These are phyloP conservation scores for Claviceps digitariae DNA, from an alignment of 2,329 filamentous ascomycete species.

Conservation along the genomic window DNA sequence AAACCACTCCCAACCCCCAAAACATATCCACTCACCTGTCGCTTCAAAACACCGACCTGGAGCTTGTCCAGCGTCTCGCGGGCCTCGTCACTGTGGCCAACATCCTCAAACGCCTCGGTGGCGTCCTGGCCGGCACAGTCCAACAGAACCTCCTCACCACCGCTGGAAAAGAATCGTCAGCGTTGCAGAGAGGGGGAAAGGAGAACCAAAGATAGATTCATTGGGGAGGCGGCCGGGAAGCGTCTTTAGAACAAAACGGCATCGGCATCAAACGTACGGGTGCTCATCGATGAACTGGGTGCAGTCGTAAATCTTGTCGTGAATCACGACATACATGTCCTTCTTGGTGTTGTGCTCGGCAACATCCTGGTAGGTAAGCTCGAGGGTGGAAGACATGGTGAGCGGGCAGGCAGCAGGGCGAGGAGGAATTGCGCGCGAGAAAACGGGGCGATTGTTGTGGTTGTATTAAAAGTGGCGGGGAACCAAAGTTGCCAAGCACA, in stretches of 20 bases:
- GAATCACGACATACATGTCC: constrained; percentile 80
- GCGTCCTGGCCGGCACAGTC: constrained; percentile 93
- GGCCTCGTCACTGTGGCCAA: constrained; percentile 97
- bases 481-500: no score
- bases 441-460: no score
- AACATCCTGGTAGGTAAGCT: constrained; percentile 69
- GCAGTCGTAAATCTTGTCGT: constrained; percentile 92
- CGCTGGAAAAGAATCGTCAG: constrained; percentile 37
- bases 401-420: neutral
- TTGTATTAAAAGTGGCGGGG: neutral
- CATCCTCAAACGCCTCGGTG: constrained; percentile 97
- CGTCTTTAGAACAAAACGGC: neutral
- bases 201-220: no score
- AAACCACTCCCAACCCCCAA: no score
- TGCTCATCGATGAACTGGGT: constrained; percentile 93
- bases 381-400: constrained; percentile 20
- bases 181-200: neutral
- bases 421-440: neutral
- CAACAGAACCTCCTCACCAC: constrained; percentile 95
- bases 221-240: no score
- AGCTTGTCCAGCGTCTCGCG: constrained; percentile 79
- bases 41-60: constrained; percentile 64
- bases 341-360: constrained; percentile 83
- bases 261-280: constrained; percentile 53
- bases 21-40: constrained; percentile 44